Evolutionary conservation across 2,329 filamentous ascomycete species (phyloP), one percentile per base, ranked within the genome.

Genomic region (Monilinia fructicola): DNA sequence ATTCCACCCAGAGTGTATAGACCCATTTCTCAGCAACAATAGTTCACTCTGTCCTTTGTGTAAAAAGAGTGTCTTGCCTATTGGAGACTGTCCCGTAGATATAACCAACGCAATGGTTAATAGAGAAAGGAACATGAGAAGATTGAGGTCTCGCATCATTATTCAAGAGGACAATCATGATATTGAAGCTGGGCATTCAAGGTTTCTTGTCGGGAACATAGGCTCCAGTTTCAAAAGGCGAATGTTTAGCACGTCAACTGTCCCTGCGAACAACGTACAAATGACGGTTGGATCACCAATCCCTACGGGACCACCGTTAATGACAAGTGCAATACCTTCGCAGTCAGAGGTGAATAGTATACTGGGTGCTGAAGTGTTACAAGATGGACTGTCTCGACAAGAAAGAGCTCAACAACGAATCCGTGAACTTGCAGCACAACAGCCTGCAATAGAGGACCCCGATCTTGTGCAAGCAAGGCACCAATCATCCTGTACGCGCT

Each of bases 11-110:
- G 89, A 91, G 70, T 99, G 95, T 74, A 93, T 98, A 70, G 93
- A 98, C 74, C 85, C 88, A 28, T 97, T 95, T 73, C 81, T 98
- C 16, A 83, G 84, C 54, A 83, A 87, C 65, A 89, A 90, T 75
- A 96, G 91, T 75, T 96, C 91, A 23, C 82, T 97, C 2, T 99
- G 95, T 74, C 94, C 95, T 0, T 82, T 96, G 72, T 99, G 95
- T 81, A 97, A 97, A 77, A 86, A 89, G 68, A 91, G 86, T 60
- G 91, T 93, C 73, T 79, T 97, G 0, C 93, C 93, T 9, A 73
- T 76, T 72, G 80, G 91, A 0, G 86, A 86, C 73, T 88, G 86
- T 66, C 88, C 89, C 0, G 79, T 81, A 0, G 82, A 83, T 23
- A 87, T 96, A 53, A 96, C 92, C 6, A 95, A 96, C 72, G 84